A percentile compares a stretch with the other conserved stretches of the same genome.
Conservation (phyloP, 352 stramenopile species). For the Elongisporangium undulatum region DNA sequence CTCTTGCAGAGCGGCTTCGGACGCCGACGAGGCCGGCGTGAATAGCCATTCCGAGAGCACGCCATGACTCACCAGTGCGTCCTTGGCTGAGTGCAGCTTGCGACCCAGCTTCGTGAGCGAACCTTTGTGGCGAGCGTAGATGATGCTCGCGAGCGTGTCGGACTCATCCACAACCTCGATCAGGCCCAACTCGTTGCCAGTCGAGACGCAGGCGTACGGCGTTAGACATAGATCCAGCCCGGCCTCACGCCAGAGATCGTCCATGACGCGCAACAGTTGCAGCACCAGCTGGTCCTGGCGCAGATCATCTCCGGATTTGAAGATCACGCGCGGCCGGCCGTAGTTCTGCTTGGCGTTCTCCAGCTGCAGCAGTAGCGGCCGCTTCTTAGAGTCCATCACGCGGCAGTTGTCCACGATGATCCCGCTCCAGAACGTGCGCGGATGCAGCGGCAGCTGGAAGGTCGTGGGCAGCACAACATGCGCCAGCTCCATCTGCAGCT, state of each 20-base stretch:
- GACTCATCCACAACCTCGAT: conserved; percentile 88
- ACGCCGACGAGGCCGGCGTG: conserved; percentile 3
- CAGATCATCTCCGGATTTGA: conserved; percentile 92
- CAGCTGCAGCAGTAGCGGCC: conserved; percentile 87
- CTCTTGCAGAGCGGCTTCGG: not conserved
- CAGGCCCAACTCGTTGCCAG: conserved; percentile 81
- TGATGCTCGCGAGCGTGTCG: conserved; percentile 87
- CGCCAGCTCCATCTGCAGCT: conserved; percentile 52
- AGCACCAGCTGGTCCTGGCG: conserved; percentile 93
- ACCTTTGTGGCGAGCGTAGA: conserved; percentile 62
- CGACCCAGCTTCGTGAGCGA: conserved; percentile 55
- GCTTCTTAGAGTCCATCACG: conserved; percentile 94
- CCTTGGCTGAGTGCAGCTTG: conserved; percentile 64
- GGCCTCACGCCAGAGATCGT: conserved; percentile 85
- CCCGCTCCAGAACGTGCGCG: conserved; percentile 68
- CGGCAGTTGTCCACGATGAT: conserved; percentile 81
- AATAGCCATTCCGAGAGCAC: conserved; percentile 80
- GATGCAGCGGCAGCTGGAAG: conserved; percentile 89
- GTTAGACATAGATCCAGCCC: conserved; percentile 81
- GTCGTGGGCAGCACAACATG: conserved; percentile 65
- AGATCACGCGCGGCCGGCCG: conserved; percentile 75
- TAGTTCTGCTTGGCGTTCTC: conserved; percentile 64
- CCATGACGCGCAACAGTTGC: conserved; percentile 90
- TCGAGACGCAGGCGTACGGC: conserved; percentile 87
- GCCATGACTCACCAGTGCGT: conserved; percentile 51